Evolutionary conservation across 106 monocot genomes (phyloP), one percentile per base, ranked within the genome.

Genomic region (Dioscorea dumetorum): DNA sequence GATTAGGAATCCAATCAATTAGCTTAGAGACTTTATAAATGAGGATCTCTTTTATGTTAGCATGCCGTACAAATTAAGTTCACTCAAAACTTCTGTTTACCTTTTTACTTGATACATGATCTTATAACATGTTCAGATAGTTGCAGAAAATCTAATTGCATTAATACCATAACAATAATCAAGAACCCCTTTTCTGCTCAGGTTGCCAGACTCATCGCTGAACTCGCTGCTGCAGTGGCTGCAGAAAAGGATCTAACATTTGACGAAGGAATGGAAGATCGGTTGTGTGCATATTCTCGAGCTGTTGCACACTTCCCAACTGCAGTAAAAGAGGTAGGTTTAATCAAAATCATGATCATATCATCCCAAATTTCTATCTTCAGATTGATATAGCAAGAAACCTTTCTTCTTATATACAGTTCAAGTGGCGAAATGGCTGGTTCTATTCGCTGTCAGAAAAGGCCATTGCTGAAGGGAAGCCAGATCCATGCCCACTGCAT

Each of bases 391-490:
- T 18, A 3, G 13, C 41, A 64, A 64, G 33, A 64, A 3, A 12
- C 34, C 8, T 18, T 33, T 12, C 15, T 3, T n/a, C 4, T 28
- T 33, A 18, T 10, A 34, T 64, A 18, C 83, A 95, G 95, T 97
- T 97, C 80, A 91, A 97, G 77, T 92, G 95, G 95, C 91, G 95
- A 76, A 97, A 97, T 75, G 91, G 91, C 22, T 97, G 89, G 86
- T 97, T 97, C 59, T 97, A 89, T 59, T 91, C 86, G 8, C 72
- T 92, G 16, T 73, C 91, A 2, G 89, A 92, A 68, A 99, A 99
- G 74, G 89, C 97, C 49, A 7, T 87, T 61, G 78, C 76, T 18
- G 77, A 80, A 77, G 91, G 93, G 22, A 87, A 83, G 62, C 62
- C 81, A 31, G 88, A 99, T 73, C 92, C 97, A n/a, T 99, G 97